Evolutionary conservation across 208 protist species (phyloP).

Genomic region (Porcisia deanei): DNA sequence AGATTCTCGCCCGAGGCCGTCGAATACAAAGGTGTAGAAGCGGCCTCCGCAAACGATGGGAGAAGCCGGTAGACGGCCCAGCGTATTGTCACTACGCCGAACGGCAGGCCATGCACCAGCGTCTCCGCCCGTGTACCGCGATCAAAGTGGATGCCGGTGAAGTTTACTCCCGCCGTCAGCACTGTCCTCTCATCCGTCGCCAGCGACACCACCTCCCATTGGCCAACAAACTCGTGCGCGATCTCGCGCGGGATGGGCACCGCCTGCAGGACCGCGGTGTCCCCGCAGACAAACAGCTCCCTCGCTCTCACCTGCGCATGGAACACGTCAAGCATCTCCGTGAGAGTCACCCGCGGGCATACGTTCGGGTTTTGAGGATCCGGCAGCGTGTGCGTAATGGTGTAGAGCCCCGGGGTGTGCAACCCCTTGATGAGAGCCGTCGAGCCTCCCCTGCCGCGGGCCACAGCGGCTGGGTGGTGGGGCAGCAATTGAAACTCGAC

Average conservation of each 20-base stretch:
- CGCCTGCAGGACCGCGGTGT: constrained; percentile 56
- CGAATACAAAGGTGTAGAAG: not conserved
- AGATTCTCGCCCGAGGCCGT: not conserved
- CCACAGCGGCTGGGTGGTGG: constrained; percentile 45
- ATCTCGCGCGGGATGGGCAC: constrained; percentile 71
- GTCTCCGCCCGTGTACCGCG: constrained; percentile 45
- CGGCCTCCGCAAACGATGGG: not conserved
- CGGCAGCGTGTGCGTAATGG: constrained; percentile 48
- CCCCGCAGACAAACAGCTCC: constrained; percentile 75
- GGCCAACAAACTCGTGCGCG: constrained; percentile 57
- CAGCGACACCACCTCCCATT: constrained; percentile 86
- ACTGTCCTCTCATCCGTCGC: constrained; percentile 56
- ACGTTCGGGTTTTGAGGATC: constrained; percentile 69
- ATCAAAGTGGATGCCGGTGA: constrained; percentile 72
- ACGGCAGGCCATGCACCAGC: constrained; percentile 73
- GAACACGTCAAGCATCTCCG: constrained; percentile 74
- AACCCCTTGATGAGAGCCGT: constrained; percentile 64
- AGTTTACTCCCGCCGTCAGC: constrained; percentile 52
- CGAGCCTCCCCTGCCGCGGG: constrained; percentile 44
- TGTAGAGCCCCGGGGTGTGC: constrained; percentile 75
- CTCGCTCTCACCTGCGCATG: constrained; percentile 64
- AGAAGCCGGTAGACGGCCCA: constrained; percentile 75
- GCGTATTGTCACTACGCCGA: constrained; percentile 83
- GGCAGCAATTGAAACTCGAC: constrained; percentile 48
- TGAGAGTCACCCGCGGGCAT: constrained; percentile 61